Base-by-base conservation (phyloP, 2,329 filamentous ascomycete genomes). In the Exophiala mesophila region DNA sequence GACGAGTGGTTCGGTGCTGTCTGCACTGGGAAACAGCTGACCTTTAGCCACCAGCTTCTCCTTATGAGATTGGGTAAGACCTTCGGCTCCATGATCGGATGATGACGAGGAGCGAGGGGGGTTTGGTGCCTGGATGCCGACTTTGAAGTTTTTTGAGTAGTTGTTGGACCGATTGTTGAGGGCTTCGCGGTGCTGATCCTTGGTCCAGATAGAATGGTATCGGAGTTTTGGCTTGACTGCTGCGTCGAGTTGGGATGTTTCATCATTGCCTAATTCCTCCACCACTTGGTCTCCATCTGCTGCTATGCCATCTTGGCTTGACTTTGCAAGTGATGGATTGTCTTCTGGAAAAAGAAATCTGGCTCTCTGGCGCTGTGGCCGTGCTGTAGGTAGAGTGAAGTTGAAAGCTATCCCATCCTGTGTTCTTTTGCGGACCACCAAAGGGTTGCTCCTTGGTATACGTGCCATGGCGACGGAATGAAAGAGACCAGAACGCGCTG, bases 1-100 rank as follows among this genome's bases (percentile, higher is more conserved):
- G 15, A 45, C 29, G 8, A 43, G 32, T 10, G 41, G 36, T 4
- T 38, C 37, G 24, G 44, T 36, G 12, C 23, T 18, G 24, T 42
- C 34, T 12, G 23, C 6, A 6, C 12, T 12, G 23, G 23, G 7
- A 7, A 39, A 20, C 5, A 45, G 23, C 10, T 45, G 36, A 12
- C 41, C 44, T 18, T 15, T 30, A 7, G 23, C 23, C 6, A 26
- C 26, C 10, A 45, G 39, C 23, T 46, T 35, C 6, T 15, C 12
- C 16, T 17, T 21, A 7, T 32, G 23, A 13, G 17, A 16, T n/a
- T 23, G 28, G 8, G 23, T 26, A 6, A 26, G 12, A 12, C 23
- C 12, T 12, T 26, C 7, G 12, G 23, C 6, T n/a, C n/a, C n/a
- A n/a, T n/a, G n/a, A 12, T 6, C 12, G 23, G 23, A 26, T 26